Evolutionary conservation across 2,329 filamentous ascomycete genomes (phyloP).

Genomic region (Coniella lustricola): DNA sequence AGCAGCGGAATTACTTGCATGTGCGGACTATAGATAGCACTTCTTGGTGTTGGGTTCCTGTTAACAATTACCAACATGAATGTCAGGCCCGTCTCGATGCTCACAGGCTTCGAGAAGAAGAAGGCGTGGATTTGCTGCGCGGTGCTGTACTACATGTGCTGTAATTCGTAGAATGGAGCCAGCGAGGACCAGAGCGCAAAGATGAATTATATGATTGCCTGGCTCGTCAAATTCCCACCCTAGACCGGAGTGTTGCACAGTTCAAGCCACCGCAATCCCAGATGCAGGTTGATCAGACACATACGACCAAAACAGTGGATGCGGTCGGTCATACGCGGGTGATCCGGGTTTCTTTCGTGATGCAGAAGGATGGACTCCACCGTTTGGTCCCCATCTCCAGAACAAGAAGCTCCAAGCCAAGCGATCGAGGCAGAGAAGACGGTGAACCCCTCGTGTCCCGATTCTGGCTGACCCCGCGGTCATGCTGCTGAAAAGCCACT

Average conservation of each 20-base stretch:
- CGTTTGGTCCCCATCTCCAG: constrained; percentile 9
- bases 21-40: too few relatives aligned
- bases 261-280: neutral
- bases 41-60: neutral
- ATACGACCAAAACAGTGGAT: constrained; percentile 10
- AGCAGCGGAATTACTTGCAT: too few relatives aligned
- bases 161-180: too few relatives aligned
- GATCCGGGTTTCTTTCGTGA: constrained; percentile 18
- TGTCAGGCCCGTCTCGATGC: too few relatives aligned
- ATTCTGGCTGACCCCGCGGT: constrained; percentile 7
- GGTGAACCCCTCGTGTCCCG: constrained; percentile 2
- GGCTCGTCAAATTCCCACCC: too few relatives aligned
- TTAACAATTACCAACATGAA: too few relatives aligned
- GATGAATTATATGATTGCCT: too few relatives aligned
- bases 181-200: too few relatives aligned
- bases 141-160: too few relatives aligned
- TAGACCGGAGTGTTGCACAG: too few relatives aligned
- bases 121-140: too few relatives aligned
- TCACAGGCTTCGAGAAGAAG: too few relatives aligned
- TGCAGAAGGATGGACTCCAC: constrained; percentile 13
- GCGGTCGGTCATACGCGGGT: constrained; percentile 16
- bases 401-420: constrained; percentile 11
- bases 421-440: constrained; percentile 1
- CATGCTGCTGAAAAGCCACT: neutral
- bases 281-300: neutral